These are phyloP conservation scores for Sugiyamaella marilandica DNA, from an alignment of 805 yeast species.

Conservation along the genomic window DNA sequence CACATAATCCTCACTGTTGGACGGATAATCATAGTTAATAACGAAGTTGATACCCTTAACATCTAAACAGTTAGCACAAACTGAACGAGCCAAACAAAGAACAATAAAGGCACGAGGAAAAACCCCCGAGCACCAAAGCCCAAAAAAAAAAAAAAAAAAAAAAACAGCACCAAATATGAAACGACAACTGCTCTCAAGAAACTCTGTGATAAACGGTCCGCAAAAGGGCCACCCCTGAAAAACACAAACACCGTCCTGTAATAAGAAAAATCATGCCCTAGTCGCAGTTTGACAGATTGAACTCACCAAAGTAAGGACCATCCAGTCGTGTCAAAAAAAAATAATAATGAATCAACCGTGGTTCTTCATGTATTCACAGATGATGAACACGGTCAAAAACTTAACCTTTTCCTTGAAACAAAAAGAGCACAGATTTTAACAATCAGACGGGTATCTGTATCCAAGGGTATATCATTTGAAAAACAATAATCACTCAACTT, in stretches of 20 bases:
- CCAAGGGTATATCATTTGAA: constrained; percentile 2
- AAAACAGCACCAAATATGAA: not conserved
- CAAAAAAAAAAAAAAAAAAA: not conserved
- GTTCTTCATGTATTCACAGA: not conserved
- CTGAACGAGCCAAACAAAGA: not conserved
- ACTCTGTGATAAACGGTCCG: not conserved
- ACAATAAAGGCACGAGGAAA: not conserved
- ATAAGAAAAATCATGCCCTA: not conserved
- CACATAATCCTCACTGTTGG: constrained; percentile 96
- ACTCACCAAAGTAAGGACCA: not conserved
- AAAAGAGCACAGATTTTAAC: constrained; percentile 1
- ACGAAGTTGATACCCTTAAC: constrained; percentile 96
- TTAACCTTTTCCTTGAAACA: constrained; percentile 2
- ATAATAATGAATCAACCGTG: not conserved
- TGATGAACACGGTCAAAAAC: not conserved
- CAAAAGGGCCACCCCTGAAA: not conserved
- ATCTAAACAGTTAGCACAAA: constrained; percentile 48
- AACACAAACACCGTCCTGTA: not conserved
- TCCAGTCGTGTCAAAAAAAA: not conserved
- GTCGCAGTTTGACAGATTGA: too few species aligned
- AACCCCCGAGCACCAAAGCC: too few species aligned
- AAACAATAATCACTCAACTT: constrained; percentile 7
- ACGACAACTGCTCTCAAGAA: not conserved
- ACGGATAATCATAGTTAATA: constrained; percentile 95
- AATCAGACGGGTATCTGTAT: constrained; percentile 8